These are phyloP conservation scores for Chaetomiaceae sp. DNA, from an alignment of 2,329 filamentous ascomycete species.

Conservation along the genomic window DNA sequence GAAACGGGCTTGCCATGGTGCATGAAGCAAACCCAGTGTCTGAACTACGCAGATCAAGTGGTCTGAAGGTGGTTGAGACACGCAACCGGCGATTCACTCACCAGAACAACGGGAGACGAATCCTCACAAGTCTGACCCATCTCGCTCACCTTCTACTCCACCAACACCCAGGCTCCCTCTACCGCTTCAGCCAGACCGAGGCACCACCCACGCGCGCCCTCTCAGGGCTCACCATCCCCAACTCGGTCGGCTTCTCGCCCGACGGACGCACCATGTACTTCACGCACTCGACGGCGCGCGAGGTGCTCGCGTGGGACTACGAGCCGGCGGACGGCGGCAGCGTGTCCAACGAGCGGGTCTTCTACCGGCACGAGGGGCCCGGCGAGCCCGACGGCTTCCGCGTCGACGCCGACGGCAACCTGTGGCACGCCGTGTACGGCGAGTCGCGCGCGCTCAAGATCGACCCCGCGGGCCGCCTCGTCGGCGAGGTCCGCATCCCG, in stretches of 20 bases:
- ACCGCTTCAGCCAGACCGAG: conserved; percentile 59
- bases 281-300: conserved; percentile 67
- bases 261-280: conserved; percentile 72
- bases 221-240: conserved; percentile 68
- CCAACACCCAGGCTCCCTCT: conserved; percentile 55
- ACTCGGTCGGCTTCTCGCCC: conserved; percentile 74
- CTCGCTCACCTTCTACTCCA: neutral
- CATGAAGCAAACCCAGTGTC: too few species aligned
- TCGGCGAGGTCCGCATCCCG: conserved; percentile 69
- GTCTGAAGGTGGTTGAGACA: too few species aligned
- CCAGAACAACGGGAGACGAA: too few species aligned
- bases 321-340: conserved; percentile 53
- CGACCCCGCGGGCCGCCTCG: conserved; percentile 59
- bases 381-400: conserved; percentile 79
- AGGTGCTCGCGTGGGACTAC: conserved; percentile 72
- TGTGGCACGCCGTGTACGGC: conserved; percentile 86
- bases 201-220: conserved; percentile 53
- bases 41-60: too few species aligned
- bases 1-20: too few species aligned
- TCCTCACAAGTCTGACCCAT: neutral
- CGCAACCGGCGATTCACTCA: too few species aligned
- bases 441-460: conserved; percentile 70
- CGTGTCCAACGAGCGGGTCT: conserved; percentile 63
- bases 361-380: conserved; percentile 61
- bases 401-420: conserved; percentile 74